Percentiles rank a stretch among this genome's conserved stretches.
phyloP scores from a whole-genome alignment of 495 filamentous ascomycete genomes.

The Tuber umbilicatum region DNA sequence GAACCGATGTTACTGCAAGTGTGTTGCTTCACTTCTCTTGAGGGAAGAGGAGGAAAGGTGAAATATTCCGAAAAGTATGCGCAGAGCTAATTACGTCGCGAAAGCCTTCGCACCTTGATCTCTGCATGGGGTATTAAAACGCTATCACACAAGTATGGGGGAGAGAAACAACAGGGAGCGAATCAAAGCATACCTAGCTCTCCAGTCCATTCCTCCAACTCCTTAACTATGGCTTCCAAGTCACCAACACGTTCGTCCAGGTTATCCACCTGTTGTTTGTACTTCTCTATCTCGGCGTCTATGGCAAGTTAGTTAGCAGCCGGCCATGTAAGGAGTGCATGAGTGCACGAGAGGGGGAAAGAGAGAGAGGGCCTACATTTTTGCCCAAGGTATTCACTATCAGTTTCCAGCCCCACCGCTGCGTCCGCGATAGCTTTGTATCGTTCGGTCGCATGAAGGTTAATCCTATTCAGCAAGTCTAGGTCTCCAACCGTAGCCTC shows the following conservation, averaged over 20 bases:
- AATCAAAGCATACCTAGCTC: conserved; percentile 33
- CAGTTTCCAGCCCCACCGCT: conserved; percentile 34
- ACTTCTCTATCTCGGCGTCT: conserved; percentile 42
- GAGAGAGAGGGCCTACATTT: conserved; percentile 23
- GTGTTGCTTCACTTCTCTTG: neutral
- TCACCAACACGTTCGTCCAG: conserved; percentile 39
- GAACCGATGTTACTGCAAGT: neutral
- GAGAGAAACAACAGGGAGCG: neutral
- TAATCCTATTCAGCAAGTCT: conserved; percentile 40
- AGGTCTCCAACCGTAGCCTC: conserved; percentile 40
- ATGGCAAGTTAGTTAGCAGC: neutral
- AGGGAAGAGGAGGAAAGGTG: neutral
- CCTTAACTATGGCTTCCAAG: conserved; percentile 38
- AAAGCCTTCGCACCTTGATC: conserved; percentile 37
- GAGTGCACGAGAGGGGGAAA: neutral
- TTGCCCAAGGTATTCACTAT: conserved; percentile 36
- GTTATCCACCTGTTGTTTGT: conserved; percentile 39
- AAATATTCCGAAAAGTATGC: neutral
- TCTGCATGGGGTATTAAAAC: conserved; percentile 15
- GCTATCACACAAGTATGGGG: neutral
- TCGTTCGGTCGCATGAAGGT: conserved; percentile 38
- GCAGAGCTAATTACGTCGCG: conserved; percentile 17
- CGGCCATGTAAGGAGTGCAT: neutral
- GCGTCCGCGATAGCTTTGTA: conserved; percentile 41
- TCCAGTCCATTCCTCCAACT: conserved; percentile 42